Evolutionary conservation across 2,329 filamentous ascomycete genomes (phyloP).

Genomic region (Aspergillus intermedius): DNA sequence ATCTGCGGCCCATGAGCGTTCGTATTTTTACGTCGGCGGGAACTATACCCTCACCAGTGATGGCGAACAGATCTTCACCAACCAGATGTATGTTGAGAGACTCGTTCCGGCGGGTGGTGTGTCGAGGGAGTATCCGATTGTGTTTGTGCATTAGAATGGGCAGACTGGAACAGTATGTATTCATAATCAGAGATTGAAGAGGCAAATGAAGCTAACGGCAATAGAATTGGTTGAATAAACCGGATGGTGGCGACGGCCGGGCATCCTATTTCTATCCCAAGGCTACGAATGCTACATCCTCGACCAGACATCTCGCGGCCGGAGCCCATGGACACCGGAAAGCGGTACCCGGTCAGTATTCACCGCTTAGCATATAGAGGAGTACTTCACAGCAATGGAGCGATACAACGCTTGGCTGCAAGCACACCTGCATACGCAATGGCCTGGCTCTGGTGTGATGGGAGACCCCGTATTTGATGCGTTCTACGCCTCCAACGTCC

Average conservation of each 20-base stretch:
- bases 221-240: constrained; percentile 43
- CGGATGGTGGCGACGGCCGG: constrained; percentile 44
- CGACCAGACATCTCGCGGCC: constrained; percentile 35
- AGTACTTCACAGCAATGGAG: constrained; percentile 29
- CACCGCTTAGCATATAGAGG: constrained; percentile 19
- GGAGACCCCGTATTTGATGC: constrained; percentile 24
- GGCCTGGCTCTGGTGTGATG: constrained; percentile 30
- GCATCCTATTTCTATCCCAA: constrained; percentile 41
- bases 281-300: constrained; percentile 44
- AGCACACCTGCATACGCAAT: constrained; percentile 34
- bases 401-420: constrained; percentile 28
- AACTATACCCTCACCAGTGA: constrained; percentile 13
- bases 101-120: constrained; percentile 17
- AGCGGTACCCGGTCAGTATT: constrained; percentile 14
- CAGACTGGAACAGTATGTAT: constrained; percentile 26
- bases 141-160: constrained; percentile 26
- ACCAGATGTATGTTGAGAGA: constrained; percentile 33
- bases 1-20: not conserved
- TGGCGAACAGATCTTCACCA: constrained; percentile 16
- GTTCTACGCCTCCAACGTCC: constrained; percentile 18
- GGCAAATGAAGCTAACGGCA: not conserved
- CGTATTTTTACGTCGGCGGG: constrained; percentile 27
- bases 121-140: constrained; percentile 21
- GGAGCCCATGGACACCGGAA: constrained; percentile 19
- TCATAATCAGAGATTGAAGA: too few species aligned